Percentiles rank a stretch among this genome's conserved stretches.
phyloP scores from a whole-genome alignment of 768 basidiomycete genomes.

The Leccinum barrowsii region DNA sequence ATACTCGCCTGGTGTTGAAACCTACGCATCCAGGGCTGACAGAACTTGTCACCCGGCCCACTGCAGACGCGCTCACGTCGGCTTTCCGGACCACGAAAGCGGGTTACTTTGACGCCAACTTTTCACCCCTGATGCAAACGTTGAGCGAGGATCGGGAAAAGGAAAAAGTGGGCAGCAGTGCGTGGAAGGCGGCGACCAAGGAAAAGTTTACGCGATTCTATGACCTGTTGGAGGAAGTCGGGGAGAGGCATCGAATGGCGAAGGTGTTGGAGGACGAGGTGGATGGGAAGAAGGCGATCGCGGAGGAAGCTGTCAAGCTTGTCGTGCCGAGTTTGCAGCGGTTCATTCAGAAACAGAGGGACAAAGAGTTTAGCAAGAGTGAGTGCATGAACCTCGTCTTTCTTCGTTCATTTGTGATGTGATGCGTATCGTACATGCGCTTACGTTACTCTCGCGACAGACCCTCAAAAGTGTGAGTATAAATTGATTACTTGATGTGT shows the following conservation, averaged over 20 bases:
- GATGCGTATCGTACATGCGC: not conserved
- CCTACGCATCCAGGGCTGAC: constrained; percentile 46
- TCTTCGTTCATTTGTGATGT: not conserved
- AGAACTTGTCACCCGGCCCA: constrained; percentile 55
- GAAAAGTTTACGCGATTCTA: constrained; percentile 84
- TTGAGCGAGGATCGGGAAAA: constrained; percentile 44
- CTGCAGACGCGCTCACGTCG: constrained; percentile 60
- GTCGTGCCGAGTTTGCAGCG: constrained; percentile 72
- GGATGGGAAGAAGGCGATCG: constrained; percentile 53
- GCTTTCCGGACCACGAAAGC: constrained; percentile 80
- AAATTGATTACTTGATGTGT: not conserved
- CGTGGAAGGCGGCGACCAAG: constrained; percentile 59
- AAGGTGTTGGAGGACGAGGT: constrained; percentile 69
- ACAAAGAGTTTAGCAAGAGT: constrained; percentile 88
- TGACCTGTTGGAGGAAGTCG: constrained; percentile 73
- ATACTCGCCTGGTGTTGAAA: constrained; percentile 51
- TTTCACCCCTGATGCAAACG: constrained; percentile 69
- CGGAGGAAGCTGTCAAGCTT: constrained; percentile 72
- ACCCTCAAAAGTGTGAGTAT: constrained; percentile 51
- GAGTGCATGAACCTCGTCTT: constrained; percentile 20
- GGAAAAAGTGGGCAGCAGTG: constrained; percentile 44
- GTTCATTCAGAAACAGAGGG: constrained; percentile 71
- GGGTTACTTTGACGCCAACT: constrained; percentile 81
- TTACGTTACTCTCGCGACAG: constrained; percentile 25
- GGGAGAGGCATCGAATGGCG: constrained; percentile 69